These are phyloP conservation scores for Lactarius tabidus DNA, from an alignment of 768 basidiomycete genomes.

Conservation along the genomic window DNA sequence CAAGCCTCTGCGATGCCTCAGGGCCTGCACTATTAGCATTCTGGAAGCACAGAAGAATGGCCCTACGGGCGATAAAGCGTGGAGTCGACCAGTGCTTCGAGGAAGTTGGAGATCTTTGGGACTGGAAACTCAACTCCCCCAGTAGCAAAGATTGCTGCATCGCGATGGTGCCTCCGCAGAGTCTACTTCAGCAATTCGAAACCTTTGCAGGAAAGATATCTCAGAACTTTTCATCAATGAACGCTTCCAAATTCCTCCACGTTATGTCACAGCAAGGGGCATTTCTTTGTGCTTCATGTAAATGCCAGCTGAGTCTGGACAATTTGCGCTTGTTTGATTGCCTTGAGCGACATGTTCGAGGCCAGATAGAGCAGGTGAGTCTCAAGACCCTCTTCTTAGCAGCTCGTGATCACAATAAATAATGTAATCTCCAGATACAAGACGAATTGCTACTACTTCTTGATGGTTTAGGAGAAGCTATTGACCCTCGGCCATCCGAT, in stretches of 20 bases:
- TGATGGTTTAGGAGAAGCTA: neutral
- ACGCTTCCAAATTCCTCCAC: neutral
- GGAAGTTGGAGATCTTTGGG: slow-evolving; percentile 11
- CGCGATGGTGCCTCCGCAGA: no score
- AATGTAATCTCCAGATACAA: neutral
- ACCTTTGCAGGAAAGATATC: neutral
- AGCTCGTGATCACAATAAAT: neutral
- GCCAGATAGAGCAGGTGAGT: neutral
- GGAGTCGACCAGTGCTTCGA: neutral
- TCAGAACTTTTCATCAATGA: neutral
- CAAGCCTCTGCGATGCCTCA: slow-evolving; percentile 1
- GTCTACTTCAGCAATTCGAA: neutral
- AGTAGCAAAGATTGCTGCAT: neutral
- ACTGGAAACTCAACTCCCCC: neutral
- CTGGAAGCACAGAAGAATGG: neutral
- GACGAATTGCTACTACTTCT: neutral
- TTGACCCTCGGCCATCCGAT: neutral
- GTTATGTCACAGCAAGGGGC: neutral
- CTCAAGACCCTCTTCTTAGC: no score
- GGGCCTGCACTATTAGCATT: slow-evolving; percentile 5
- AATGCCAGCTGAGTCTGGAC: neutral
- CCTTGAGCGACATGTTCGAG: slow-evolving; percentile 1
- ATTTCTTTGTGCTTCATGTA: neutral
- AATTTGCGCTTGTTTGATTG: neutral
- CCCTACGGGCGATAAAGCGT: neutral